Percentiles rank a stretch among this genome's conserved stretches.
Evolutionary conservation across 768 basidiomycete genomes (phyloP).

Genomic region (Astraeus odoratus): DNA sequence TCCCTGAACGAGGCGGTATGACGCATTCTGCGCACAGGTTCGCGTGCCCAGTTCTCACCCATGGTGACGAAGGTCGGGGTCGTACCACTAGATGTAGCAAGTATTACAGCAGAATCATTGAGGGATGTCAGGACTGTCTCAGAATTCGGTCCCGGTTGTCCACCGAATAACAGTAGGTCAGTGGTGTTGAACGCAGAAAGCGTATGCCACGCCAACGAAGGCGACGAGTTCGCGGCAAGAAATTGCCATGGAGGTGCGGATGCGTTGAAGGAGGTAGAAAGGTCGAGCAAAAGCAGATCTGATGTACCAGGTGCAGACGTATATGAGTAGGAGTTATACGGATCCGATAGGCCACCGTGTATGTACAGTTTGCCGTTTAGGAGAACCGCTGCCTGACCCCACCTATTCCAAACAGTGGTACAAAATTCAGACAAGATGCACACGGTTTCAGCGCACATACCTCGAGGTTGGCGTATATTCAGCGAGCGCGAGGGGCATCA

Average conservation of each 20-base stretch:
- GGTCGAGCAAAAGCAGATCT: conserved; percentile 64
- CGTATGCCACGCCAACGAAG: conserved; percentile 73
- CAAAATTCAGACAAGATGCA: not conserved
- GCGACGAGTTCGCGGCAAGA: conserved; percentile 43
- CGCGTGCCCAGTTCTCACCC: conserved; percentile 45
- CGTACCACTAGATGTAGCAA: conserved; percentile 36
- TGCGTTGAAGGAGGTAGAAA: conserved; percentile 51
- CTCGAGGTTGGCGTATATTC: conserved; percentile 22
- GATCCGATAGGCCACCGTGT: conserved; percentile 78
- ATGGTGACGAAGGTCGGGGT: conserved; percentile 43
- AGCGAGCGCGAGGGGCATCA: conserved; percentile 12
- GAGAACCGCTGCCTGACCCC: conserved; percentile 71
- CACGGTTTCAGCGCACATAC: conserved; percentile 4
- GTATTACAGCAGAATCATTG: conserved; percentile 57
- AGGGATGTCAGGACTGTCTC: conserved; percentile 40
- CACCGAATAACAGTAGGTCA: conserved; percentile 64
- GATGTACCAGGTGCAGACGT: conserved; percentile 64
- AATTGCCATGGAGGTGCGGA: conserved; percentile 65
- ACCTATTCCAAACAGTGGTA: conserved; percentile 45
- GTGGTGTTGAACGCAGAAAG: conserved; percentile 57
- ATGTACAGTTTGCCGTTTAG: conserved; percentile 57
- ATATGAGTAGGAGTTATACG: conserved; percentile 62
- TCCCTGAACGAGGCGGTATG: conserved; percentile 53
- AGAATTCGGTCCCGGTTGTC: conserved; percentile 59
- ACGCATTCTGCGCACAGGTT: conserved; percentile 73